Base-by-base conservation (phyloP, 805 yeast species). In the Nakazawaea pomicola region DNA sequence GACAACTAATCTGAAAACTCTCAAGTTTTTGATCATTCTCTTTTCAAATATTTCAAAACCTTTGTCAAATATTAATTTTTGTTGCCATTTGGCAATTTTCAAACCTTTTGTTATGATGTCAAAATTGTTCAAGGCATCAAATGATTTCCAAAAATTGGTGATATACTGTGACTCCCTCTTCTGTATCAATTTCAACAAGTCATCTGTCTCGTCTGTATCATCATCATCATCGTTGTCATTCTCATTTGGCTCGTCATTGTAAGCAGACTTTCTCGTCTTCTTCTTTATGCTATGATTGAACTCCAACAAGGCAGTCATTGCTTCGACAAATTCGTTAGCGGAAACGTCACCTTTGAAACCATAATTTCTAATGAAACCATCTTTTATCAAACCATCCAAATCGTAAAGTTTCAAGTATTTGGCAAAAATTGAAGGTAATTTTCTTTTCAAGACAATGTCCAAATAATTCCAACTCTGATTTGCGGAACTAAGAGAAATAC, bases 261-360 rank as follows among this genome's bases (percentile, higher is more conserved):
- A n/a, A n/a, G 25, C 10, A 8, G 25, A 23, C 25, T 8, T 23
- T 23, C 25, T 23, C 10, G 25, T 10, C 10, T 23, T 10, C 6
- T 21, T 33, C 6, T 41, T 43, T 8, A 53, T 46, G 16, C 52
- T 59, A n/a, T 62, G 71, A 44, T 81, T 85, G 40, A 70, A 74
- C 54, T 93, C 97, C 18, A 93, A 63, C 40, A 91, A 59, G 2
- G 98, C 96, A 3, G 89, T 76, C 7, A 93, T 64, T 0, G 96
- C 76, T 55, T 93, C 97, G 3, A 86, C 96, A 55, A 83, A 88
- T 58, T 93, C 99, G 60, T 88, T 85, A 0, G 98, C 98, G 29
- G 95, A 79, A 12, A 91, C 68, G 11, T 84, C 77, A 1, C 97
- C 96, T 46, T 84, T 78, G 55, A 74, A 91, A 0, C 99, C 99